Evolutionary conservation across 768 basidiomycete genomes (phyloP).

Genomic region (Polyporus arcularius): DNA sequence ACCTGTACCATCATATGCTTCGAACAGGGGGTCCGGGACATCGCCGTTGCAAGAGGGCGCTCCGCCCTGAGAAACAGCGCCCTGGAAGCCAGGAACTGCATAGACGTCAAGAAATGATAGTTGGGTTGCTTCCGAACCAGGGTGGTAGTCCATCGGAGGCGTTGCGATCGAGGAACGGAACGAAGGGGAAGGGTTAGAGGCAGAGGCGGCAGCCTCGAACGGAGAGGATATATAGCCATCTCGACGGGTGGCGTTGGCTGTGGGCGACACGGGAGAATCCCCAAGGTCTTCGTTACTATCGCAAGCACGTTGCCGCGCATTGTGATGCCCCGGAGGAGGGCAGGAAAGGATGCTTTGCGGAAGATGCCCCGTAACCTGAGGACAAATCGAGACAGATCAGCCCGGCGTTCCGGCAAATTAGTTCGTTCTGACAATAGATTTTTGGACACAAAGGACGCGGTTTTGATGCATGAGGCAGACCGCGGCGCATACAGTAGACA

Average conservation of each 20-base stretch:
- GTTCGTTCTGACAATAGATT: constrained; percentile 9
- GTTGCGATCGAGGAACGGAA: background rate
- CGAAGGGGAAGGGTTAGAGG: background rate
- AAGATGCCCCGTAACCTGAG: constrained; percentile 10
- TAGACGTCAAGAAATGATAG: background rate
- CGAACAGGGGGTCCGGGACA: constrained; percentile 4
- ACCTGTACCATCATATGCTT: constrained; percentile 4
- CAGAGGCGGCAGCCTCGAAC: background rate
- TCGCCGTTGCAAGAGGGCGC: constrained; percentile 3
- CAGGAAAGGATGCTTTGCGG: constrained; percentile 18
- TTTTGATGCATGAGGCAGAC: constrained; percentile 3
- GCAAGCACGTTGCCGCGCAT: constrained; percentile 6
- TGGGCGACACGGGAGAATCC: constrained; percentile 5
- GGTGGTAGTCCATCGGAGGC: background rate
- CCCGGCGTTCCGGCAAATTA: constrained; percentile 13
- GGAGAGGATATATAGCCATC: constrained; percentile 2
- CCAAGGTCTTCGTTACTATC: constrained; percentile 8
- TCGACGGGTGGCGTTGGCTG: background rate
- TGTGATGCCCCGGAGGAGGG: constrained; percentile 7
- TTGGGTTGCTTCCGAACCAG: background rate
- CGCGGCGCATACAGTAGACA: constrained; percentile 3
- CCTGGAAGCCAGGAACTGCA: background rate
- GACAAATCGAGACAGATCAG: constrained; percentile 18
- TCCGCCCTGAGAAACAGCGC: background rate
- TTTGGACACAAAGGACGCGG: constrained; percentile 4